Percentiles rank a stretch among this genome's conserved stretches.
Evolutionary conservation across 371 early-diverging fungal genomes (phyloP).

Genomic region (Apophysomyces ossiformis): DNA sequence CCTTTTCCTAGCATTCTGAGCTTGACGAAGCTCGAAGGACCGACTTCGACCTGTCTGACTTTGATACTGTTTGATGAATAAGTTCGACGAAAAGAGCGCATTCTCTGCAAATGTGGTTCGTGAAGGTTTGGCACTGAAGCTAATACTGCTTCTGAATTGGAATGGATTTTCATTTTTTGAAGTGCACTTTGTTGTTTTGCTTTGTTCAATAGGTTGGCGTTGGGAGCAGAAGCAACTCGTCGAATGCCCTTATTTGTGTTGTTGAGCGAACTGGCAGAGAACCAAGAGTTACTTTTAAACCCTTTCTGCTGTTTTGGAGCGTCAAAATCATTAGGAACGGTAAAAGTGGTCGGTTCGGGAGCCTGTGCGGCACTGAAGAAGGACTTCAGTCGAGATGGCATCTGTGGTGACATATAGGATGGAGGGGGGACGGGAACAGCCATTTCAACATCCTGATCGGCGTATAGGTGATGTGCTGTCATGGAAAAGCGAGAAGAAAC

Average conservation of each 20-base stretch:
- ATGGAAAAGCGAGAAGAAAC: not conserved
- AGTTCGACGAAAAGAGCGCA: constrained; percentile 39
- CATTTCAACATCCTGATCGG: constrained; percentile 28
- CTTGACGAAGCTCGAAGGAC: constrained; percentile 83
- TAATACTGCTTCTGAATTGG: constrained; percentile 11
- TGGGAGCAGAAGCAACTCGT: constrained; percentile 61
- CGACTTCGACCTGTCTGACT: constrained; percentile 77
- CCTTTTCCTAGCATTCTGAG: constrained; percentile 89
- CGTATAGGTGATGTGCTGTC: constrained; percentile 7
- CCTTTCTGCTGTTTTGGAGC: constrained; percentile 31
- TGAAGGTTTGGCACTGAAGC: constrained; percentile 23
- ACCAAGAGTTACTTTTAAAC: constrained; percentile 52
- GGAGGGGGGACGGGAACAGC: constrained; percentile 44
- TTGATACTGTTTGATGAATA: constrained; percentile 80
- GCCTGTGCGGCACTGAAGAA: constrained; percentile 27
- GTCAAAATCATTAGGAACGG: constrained; percentile 41
- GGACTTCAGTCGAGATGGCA: constrained; percentile 43
- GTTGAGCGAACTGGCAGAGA: constrained; percentile 25
- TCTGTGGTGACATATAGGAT: constrained; percentile 40
- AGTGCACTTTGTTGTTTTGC: constrained; percentile 20
- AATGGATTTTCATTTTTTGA: constrained; percentile 3
- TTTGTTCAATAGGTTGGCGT: constrained; percentile 40
- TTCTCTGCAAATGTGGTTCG: constrained; percentile 16
- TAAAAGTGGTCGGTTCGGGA: constrained; percentile 25
- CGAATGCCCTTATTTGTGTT: constrained; percentile 42